Evolutionary conservation across 805 yeast genomes (phyloP).

Genomic region (Saccharomycopsis schoenii): DNA sequence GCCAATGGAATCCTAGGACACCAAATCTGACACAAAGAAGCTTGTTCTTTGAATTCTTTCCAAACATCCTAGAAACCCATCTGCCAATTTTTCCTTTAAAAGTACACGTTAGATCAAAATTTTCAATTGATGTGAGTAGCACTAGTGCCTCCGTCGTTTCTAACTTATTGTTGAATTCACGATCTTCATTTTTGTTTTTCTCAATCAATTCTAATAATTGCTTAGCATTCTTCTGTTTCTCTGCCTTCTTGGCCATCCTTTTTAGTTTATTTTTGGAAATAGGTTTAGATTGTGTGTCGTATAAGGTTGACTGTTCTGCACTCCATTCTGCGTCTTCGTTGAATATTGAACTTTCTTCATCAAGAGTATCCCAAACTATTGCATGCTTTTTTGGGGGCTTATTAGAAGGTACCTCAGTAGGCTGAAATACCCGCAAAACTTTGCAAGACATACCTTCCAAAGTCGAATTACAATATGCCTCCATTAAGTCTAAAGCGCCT

Average conservation of each 20-base stretch:
- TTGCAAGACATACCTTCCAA: background rate
- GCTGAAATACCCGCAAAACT: background rate
- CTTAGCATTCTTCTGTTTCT: background rate
- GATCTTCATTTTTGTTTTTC: background rate
- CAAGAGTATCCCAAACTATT: background rate
- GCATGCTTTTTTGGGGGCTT: background rate
- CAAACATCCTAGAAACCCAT: background rate
- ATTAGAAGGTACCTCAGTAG: background rate
- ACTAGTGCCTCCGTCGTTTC: background rate
- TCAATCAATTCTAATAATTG: background rate
- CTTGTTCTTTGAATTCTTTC: background rate
- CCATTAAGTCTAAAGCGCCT: background rate
- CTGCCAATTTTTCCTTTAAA: background rate
- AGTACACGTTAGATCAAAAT: background rate
- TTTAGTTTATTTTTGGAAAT: background rate
- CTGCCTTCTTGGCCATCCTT: slow-evolving; percentile 1
- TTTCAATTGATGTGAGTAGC: background rate
- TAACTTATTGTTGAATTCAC: background rate
- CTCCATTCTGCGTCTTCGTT: background rate
- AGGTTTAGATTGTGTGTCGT: background rate
- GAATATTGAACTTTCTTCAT: background rate
- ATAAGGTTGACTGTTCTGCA: background rate
- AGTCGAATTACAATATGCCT: background rate
- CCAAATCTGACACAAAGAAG: slow-evolving; percentile 1
- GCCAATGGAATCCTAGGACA: background rate